Evolutionary conservation across 2,329 filamentous ascomycete species (phyloP), one percentile per base, ranked within the genome.

Genomic region (Calonectria naviculata): DNA sequence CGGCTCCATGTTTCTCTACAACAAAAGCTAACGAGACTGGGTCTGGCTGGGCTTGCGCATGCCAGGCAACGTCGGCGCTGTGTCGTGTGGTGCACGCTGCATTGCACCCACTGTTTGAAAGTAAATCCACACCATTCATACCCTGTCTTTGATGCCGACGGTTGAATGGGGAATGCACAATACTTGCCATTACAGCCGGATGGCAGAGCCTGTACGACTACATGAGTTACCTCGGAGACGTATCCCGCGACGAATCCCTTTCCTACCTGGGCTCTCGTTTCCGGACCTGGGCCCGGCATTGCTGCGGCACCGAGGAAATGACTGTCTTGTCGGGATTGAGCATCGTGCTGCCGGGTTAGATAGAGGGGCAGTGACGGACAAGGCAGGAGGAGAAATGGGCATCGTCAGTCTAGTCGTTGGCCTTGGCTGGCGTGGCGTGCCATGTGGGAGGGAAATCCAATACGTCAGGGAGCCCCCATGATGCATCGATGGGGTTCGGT

Each of bases 371-470:
- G 52, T 41, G 54, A 42, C 49, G 44, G 44, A 60, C 54, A 60
- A 54, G 64, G 63, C 34, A 71, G 49, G 42, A 58, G 54, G 52
- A 44, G 52, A 46, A 60, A 64, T 42, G 68, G 61, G n/a, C 58
- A 62, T 68, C 65, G n/a, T 52, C 52, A 68, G n/a, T 56, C 10
- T 28, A 56, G 21, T 56, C 21, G 56, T 67, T 38, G 21, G 66
- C 29, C 58, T 67, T 66, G 47, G 71, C 67, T 74, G 68, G 68
- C 56, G 62, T 76, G 75, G 75, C 72, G 70, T 75, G 69, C 71
- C 71, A 68, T 69, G 34, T 63, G 68, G 62, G 65, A 66, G 74
- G 67, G 52, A 72, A 68, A 75, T 77, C 69, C 64, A 74, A 73
- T 64, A 73, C 74, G 72, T 75, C 75, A 73, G 52, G 61, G 41